Base-by-base conservation (phyloP, 306 rosid species). In the Fagus crenata region DNA sequence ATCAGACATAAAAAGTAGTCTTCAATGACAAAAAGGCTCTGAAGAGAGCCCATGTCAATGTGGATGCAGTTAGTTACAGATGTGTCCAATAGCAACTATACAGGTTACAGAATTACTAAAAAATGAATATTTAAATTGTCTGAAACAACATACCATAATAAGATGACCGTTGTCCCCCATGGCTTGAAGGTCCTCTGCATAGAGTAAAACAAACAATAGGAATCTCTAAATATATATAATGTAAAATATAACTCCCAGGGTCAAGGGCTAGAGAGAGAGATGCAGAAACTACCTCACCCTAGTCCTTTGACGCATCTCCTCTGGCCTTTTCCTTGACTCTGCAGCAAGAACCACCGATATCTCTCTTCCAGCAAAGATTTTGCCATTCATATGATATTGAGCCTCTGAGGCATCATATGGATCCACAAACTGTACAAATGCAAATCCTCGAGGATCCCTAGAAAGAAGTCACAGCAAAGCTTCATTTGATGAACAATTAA, bases 391-490 rank as follows among this genome's bases (percentile, higher is more conserved):
- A 77, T 96, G 97, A 84, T 96, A 93, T 75, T 96, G 99, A 69
- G 99, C 99, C 84, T 96, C 99, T 6, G 97, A 89, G 68, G 98
- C 99, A 2, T 92, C 99, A 74, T 92, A 87, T 17, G 93, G 49
- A 89, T 96, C 99, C 81, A 92, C 93, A 88, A 96, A 96, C 81
- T 96, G 96, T 79, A 96, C 92, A 81, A 96, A 96, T 75, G 99
- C 99, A 89, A 96, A 96, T 73, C 99, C 99, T 22, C 99, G 96
- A 75, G 99, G 99, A 77, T 92, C 90, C 81, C 99, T 96, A 87
- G 81, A 89, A 5, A 80, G 56, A 87, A 81, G 56, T 82, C 37
- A 33, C 35, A 72, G 22, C 53, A 79, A 46, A 78, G 64, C 79
- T 55, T 85, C 85, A 72, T 77, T 78, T 76, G 73, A 63, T 63